A percentile compares a stretch with the other conserved stretches of the same genome.
Evolutionary conservation across 2,329 filamentous ascomycete genomes (phyloP).

Genomic region (Aspergillus arachidicola): DNA sequence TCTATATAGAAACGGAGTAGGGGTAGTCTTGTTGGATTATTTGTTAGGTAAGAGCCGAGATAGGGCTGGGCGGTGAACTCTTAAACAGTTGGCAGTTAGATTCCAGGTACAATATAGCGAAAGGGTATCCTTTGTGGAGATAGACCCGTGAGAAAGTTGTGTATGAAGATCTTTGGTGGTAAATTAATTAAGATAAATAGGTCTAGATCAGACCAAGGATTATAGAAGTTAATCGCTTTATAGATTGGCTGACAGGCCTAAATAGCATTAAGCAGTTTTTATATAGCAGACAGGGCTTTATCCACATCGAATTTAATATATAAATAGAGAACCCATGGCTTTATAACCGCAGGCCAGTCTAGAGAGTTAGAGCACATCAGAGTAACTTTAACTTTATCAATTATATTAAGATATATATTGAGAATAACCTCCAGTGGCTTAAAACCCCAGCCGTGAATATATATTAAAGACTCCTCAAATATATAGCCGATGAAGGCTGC

Average conservation of each 20-base stretch:
- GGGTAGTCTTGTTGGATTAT: neutral
- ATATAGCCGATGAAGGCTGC: neutral
- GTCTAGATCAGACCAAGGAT: neutral
- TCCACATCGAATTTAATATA: neutral
- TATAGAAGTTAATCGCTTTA: neutral
- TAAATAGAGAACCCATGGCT: neutral
- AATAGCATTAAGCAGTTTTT: neutral
- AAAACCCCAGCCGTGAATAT: neutral
- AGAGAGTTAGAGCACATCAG: neutral
- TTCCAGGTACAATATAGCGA: conserved; percentile 10
- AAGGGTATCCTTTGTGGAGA: neutral
- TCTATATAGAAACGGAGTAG: neutral
- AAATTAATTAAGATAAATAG: neutral
- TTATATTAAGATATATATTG: conserved; percentile 8
- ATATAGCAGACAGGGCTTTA: neutral
- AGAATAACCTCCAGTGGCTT: conserved; percentile 12
- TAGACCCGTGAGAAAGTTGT: conserved; percentile 2
- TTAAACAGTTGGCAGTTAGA: conserved; percentile 7
- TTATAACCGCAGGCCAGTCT: neutral
- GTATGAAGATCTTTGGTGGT: conserved; percentile 4
- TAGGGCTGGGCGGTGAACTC: neutral
- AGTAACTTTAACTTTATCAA: conserved; percentile 11
- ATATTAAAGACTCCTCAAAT: neutral
- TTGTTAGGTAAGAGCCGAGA: neutral
- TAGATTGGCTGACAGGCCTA: neutral